Evolutionary conservation across 106 monocot species (phyloP).

Genomic region (Iris macrosiphon): DNA sequence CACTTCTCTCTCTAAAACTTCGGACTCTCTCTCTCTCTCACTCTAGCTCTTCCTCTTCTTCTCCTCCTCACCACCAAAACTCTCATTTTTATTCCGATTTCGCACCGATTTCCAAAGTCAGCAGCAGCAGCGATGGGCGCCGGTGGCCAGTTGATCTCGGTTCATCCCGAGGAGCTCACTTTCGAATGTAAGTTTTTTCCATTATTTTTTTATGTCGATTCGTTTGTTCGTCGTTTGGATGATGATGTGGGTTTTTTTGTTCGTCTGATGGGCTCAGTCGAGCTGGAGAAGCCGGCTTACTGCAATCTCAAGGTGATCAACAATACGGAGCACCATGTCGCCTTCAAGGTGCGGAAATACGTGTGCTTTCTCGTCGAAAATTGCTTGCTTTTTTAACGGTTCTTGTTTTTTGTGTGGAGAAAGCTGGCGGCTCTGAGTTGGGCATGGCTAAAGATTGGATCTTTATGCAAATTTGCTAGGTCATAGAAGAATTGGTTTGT

Average conservation of each 20-base stretch:
- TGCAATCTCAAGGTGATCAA: conserved; percentile 88
- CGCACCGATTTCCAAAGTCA: not conserved
- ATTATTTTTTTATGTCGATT: not conserved
- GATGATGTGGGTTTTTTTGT: not conserved
- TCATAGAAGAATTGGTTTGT: too few species aligned
- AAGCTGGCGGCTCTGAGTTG: too few species aligned
- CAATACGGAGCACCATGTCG: conserved; percentile 89
- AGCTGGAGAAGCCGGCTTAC: conserved; percentile 64
- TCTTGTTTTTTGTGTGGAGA: not conserved
- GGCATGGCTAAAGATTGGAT: too few species aligned
- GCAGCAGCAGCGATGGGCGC: conserved; percentile 27
- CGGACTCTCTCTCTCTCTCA: not conserved
- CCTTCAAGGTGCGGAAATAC: conserved; percentile 74
- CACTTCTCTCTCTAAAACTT: too few species aligned
- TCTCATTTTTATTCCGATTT: not conserved
- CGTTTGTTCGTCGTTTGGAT: not conserved
- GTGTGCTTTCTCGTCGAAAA: not conserved
- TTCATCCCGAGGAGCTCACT: conserved; percentile 62
- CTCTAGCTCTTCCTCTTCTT: conserved; percentile 3
- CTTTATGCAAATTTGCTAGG: too few species aligned
- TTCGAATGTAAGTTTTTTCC: conserved; percentile 35
- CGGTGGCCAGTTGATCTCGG: conserved; percentile 41
- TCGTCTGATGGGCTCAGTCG: conserved; percentile 67
- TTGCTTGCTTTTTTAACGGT: too few species aligned
- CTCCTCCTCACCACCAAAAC: conserved; percentile 1